phyloP scores from a whole-genome alignment of 23 red algal genomes.

The Gracilariopsis chorda region DNA sequence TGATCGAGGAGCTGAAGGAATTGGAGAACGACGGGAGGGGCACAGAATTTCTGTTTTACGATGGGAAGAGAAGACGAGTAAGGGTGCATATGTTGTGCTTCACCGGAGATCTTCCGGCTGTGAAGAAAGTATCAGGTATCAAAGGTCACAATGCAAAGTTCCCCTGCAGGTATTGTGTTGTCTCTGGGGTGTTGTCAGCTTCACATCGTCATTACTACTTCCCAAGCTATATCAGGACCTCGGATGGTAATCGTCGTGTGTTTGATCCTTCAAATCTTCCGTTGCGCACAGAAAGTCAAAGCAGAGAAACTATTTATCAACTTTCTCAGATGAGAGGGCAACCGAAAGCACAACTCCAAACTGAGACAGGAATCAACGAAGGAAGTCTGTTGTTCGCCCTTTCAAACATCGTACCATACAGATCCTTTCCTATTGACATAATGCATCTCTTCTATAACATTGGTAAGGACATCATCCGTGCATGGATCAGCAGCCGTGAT shows the following conservation, averaged over 20 bases:
- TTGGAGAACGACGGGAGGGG: background rate
- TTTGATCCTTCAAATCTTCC: background rate
- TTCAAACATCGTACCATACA: background rate
- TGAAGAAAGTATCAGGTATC: background rate
- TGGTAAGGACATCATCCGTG: background rate
- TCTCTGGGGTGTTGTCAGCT: background rate
- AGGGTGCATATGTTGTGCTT: background rate
- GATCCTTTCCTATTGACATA: background rate
- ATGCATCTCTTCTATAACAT: slow-evolving; percentile 16
- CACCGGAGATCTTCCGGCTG: background rate
- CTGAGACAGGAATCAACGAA: background rate
- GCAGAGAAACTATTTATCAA: background rate
- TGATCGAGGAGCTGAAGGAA: background rate
- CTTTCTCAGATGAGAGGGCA: background rate
- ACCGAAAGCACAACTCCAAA: background rate
- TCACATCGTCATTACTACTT: background rate
- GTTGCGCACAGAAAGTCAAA: background rate
- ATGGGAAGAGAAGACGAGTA: background rate
- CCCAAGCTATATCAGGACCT: background rate
- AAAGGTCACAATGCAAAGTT: background rate
- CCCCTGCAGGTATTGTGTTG: background rate
- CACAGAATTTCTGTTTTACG: background rate
- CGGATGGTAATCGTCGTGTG: background rate
- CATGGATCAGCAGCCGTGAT: background rate
- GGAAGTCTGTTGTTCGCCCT: background rate